These are phyloP conservation scores for Talaromyces atroroseus DNA, from an alignment of 2,329 filamentous ascomycete species.

Conservation along the genomic window DNA sequence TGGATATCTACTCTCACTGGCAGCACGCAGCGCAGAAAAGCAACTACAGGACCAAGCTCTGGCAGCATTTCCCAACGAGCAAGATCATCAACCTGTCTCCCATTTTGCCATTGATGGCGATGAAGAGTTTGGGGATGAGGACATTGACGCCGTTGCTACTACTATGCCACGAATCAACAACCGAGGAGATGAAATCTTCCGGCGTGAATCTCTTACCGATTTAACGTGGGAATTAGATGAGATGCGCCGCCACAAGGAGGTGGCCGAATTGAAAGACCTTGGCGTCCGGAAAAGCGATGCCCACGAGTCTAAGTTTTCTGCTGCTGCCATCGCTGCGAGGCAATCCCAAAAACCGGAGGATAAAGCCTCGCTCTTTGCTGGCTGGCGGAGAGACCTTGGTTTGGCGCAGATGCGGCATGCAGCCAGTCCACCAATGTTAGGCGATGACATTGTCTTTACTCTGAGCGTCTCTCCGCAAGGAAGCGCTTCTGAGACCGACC, in stretches of 20 bases:
- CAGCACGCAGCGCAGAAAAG: constrained; percentile 72
- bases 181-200: constrained; percentile 24
- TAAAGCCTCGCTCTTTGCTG: constrained; percentile 12
- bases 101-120: constrained; percentile 43
- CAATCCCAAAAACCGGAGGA: constrained; percentile 17
- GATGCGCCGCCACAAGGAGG: constrained; percentile 71
- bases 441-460: constrained; percentile 72
- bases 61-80: constrained; percentile 46
- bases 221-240: constrained; percentile 69
- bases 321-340: constrained; percentile 24
- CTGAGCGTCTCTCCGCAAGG: constrained; percentile 76
- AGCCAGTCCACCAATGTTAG: constrained; percentile 78
- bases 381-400: constrained; percentile 20
- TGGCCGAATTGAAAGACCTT: constrained; percentile 47
- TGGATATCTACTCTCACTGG: constrained; percentile 71
- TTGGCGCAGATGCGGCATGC: constrained; percentile 54
- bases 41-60: constrained; percentile 64
- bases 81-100: constrained; percentile 41
- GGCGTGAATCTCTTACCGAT: constrained; percentile 42
- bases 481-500: constrained; percentile 76
- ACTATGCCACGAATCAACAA: neutral
- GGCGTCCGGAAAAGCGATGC: constrained; percentile 25
- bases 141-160: constrained; percentile 20
- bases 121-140: constrained; percentile 30
- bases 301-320: constrained; percentile 28